phyloP scores from a whole-genome alignment of 176 grass and related monocot species.

The Paspalum notatum region DNA sequence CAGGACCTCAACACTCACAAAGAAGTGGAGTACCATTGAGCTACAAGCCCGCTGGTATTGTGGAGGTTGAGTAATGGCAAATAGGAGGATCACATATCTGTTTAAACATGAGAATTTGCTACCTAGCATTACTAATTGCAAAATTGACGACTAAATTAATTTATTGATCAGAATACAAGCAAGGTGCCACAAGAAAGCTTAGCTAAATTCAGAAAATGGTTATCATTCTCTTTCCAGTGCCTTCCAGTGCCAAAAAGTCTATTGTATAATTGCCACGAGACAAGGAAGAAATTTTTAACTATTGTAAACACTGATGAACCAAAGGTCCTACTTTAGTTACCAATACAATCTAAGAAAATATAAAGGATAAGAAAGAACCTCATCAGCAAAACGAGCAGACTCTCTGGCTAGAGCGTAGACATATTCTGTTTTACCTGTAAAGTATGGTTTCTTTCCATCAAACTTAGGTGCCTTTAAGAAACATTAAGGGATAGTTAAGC shows the following conservation, averaged over 20 bases:
- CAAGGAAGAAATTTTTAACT: constrained; percentile 11
- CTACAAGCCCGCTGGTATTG: too few relatives aligned
- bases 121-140: background rate
- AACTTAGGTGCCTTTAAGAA: constrained; percentile 21
- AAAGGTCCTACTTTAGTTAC: constrained; percentile 10
- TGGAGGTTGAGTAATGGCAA: constrained; percentile 15
- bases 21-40: too few relatives aligned
- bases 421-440: constrained; percentile 96
- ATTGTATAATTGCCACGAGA: constrained; percentile 28
- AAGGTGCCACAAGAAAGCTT: constrained; percentile 13
- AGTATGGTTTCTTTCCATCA: constrained; percentile 11
- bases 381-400: constrained; percentile 60
- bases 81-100: constrained; percentile 4
- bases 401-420: constrained; percentile 76
- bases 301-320: constrained; percentile 16
- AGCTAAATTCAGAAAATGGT: constrained; percentile 4
- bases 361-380: constrained; percentile 60
- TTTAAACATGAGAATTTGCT: background rate
- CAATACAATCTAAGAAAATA: constrained; percentile 19
- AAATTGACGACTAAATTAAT: constrained; percentile 4
- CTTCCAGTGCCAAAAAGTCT: background rate
- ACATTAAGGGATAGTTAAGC: constrained; percentile 36
- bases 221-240: constrained; percentile 21
- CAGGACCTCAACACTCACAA: too few relatives aligned
- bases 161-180: constrained; percentile 3